These are phyloP conservation scores for Forsythia suspensa DNA, from an alignment of 257 asterid genomes.

Conservation along the genomic window DNA sequence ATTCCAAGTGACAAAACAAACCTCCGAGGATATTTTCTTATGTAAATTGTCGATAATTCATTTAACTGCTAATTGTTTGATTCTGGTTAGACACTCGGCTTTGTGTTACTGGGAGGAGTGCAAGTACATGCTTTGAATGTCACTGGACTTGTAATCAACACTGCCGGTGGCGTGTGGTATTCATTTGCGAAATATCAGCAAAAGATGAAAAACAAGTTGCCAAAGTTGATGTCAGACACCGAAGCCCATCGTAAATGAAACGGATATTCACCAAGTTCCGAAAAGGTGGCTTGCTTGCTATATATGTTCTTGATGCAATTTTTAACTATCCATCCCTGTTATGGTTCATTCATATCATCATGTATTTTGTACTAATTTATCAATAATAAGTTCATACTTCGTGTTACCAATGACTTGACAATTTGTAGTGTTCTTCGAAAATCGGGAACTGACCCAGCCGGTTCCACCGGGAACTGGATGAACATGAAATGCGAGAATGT, in stretches of 20 bases:
- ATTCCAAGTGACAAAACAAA: not conserved
- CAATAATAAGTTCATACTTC: not conserved
- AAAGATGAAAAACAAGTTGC: conserved; percentile 61
- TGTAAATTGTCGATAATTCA: not conserved
- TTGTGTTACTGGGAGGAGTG: conserved; percentile 85
- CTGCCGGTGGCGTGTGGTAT: conserved; percentile 93
- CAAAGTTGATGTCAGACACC: conserved; percentile 53
- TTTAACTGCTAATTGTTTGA: conserved; percentile 7
- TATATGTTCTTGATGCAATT: not conserved
- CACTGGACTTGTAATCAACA: conserved; percentile 81
- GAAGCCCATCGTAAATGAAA: conserved; percentile 52
- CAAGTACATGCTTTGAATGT: conserved; percentile 82
- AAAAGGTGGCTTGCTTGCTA: not conserved
- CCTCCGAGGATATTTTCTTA: not conserved
- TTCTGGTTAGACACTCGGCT: conserved; percentile 68
- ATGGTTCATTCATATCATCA: not conserved
- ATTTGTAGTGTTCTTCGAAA: no score
- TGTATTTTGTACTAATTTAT: not conserved
- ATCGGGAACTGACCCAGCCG: no score
- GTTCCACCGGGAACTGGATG: no score
- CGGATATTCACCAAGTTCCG: not conserved
- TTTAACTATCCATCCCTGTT: not conserved
- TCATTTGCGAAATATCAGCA: conserved; percentile 77
- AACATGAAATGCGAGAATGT: no score
- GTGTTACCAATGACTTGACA: not conserved